These are phyloP conservation scores for Luffa acutangula DNA, from an alignment of 306 rosid genomes.

Conservation along the genomic window DNA sequence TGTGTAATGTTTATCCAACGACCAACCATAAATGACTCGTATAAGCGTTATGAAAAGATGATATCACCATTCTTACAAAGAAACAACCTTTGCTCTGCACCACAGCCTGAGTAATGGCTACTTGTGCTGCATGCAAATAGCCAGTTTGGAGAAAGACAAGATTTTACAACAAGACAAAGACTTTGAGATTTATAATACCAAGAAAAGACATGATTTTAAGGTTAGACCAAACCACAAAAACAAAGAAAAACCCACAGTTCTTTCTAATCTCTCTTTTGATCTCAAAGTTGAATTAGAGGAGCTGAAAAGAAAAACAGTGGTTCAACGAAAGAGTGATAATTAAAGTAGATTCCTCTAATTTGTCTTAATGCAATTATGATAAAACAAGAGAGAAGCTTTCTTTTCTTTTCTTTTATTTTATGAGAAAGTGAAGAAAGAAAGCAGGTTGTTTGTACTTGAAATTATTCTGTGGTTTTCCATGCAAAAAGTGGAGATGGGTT, in stretches of 20 bases:
- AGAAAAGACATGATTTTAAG: not conserved
- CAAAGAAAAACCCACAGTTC: not conserved
- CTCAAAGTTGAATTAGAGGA: not conserved
- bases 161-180: not conserved
- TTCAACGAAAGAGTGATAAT: not conserved
- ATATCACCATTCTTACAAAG: not conserved
- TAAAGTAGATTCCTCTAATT: not conserved
- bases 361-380: not conserved
- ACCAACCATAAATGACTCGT: not conserved
- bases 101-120: not conserved
- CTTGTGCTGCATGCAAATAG: not conserved
- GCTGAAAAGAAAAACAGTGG: not conserved
- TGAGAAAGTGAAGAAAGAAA: not conserved
- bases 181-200: not conserved
- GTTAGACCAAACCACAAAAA: not conserved
- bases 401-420: not conserved
- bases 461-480: not conserved
- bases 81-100: not conserved
- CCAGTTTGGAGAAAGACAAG: not conserved
- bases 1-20: not conserved
- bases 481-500: not conserved
- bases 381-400: not conserved
- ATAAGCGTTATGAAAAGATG: conserved; percentile 2
- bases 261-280: not conserved
- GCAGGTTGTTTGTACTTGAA: not conserved